phyloP scores from a whole-genome alignment of 176 grass and related monocot genomes.

The Dendrocalamus sinicus region DNA sequence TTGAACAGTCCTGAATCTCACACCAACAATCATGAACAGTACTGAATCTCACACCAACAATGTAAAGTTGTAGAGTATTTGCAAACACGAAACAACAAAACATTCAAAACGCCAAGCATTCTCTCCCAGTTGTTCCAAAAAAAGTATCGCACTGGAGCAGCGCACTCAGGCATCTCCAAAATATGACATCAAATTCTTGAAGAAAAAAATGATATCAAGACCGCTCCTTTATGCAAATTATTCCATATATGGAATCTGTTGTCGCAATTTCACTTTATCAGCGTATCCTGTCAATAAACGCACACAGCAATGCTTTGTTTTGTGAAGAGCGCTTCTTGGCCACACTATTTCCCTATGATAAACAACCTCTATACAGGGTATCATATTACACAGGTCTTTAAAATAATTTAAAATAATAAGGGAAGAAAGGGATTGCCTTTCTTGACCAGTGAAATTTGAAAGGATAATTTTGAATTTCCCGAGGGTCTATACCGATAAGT shows the following conservation, averaged over 20 bases:
- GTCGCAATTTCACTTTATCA: neutral
- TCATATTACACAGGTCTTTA: constrained; percentile 36
- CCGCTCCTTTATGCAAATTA: neutral
- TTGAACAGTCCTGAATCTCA: constrained; percentile 7
- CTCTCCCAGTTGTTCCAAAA: neutral
- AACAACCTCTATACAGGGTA: constrained; percentile 51
- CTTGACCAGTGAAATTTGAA: neutral
- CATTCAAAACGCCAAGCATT: neutral
- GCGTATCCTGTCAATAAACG: constrained; percentile 2
- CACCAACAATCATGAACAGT: neutral
- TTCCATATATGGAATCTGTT: neutral
- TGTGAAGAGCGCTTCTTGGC: neutral
- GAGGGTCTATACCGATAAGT: constrained; percentile 37
- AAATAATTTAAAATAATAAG: constrained; percentile 16
- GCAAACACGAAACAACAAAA: constrained; percentile 1
- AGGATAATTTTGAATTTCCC: neutral
- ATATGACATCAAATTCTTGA: neutral
- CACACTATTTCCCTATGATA: constrained; percentile 4
- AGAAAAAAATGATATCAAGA: neutral
- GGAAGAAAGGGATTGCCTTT: constrained; percentile 13
- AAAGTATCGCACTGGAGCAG: neutral
- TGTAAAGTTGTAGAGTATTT: neutral
- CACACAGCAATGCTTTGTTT: constrained; percentile 1
- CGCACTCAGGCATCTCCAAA: neutral
- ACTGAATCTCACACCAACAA: neutral